phyloP scores from a whole-genome alignment of 1,284 basidiomycete species.

The Ustilago loliicola region DNA sequence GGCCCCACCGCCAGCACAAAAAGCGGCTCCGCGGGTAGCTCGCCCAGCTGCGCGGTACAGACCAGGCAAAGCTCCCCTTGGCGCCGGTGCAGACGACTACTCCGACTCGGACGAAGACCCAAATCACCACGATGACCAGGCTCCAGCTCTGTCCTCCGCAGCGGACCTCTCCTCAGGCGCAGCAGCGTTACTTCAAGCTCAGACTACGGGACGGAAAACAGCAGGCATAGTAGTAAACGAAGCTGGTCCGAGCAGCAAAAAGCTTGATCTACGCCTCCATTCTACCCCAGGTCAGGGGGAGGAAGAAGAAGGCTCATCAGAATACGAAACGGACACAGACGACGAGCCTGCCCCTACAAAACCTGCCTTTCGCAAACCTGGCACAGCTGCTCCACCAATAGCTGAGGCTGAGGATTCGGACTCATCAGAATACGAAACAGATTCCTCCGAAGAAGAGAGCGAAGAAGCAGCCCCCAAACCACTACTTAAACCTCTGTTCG shows the following conservation, averaged over 20 bases:
- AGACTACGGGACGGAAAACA: conserved; percentile 12
- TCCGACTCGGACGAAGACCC: conserved; percentile 45
- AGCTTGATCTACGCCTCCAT: conserved; percentile 36
- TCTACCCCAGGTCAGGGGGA: neutral
- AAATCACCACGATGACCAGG: neutral
- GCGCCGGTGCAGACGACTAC: conserved; percentile 32
- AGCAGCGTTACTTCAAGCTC: conserved; percentile 6
- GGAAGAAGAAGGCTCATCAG: conserved; percentile 47
- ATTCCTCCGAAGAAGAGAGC: conserved; percentile 72
- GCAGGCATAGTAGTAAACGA: conserved; percentile 27
- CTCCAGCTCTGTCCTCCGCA: neutral
- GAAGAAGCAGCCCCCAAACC: conserved; percentile 73
- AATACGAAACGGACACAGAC: conserved; percentile 76
- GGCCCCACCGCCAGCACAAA: conserved; percentile 20
- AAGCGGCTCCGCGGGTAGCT: conserved; percentile 32
- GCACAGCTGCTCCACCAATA: conserved; percentile 8
- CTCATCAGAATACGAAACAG: conserved; percentile 74
- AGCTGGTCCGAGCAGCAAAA: conserved; percentile 22
- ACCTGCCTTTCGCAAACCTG: conserved; percentile 49
- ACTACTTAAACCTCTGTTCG: conserved; percentile 86
- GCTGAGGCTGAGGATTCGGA: conserved; percentile 6
- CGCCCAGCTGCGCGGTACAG: conserved; percentile 66
- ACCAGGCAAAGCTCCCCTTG: conserved; percentile 64
- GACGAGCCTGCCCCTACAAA: conserved; percentile 48
- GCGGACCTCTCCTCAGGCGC: conserved; percentile 19